Evolutionary conservation across 129 eudicot species (phyloP).

Genomic region (carrot (Daucus carota)): DNA sequence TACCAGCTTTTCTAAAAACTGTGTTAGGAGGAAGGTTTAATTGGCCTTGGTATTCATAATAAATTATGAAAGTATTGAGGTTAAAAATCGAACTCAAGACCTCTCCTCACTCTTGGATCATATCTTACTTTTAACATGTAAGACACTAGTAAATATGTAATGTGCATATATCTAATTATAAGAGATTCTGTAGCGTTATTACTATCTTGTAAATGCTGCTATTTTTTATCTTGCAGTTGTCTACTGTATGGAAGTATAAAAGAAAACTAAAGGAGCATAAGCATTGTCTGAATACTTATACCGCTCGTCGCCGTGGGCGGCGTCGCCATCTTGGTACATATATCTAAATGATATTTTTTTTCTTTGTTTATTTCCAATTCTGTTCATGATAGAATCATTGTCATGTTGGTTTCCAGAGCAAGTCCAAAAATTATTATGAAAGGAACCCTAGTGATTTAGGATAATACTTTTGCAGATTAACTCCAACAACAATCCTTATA

Average conservation of each 20-base stretch:
- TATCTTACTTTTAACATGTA: background rate
- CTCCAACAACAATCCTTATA: no score
- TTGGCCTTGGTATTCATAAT: background rate
- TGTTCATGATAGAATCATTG: background rate
- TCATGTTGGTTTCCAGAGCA: conserved; percentile 4
- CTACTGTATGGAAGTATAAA: conserved; percentile 62
- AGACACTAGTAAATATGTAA: background rate
- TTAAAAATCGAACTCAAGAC: no score
- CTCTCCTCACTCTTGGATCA: background rate
- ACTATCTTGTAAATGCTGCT: background rate
- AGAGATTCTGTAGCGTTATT: background rate
- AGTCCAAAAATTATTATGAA: no score
- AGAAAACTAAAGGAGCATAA: conserved; percentile 55
- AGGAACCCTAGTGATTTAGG: no score
- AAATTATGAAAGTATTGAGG: no score
- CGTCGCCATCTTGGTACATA: conserved; percentile 36
- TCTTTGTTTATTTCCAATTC: background rate
- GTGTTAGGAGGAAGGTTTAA: no score
- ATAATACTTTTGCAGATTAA: no score
- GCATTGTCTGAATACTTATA: conserved; percentile 32
- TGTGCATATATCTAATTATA: background rate
- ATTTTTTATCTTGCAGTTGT: conserved; percentile 37
- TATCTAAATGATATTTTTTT: background rate
- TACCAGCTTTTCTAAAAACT: no score
- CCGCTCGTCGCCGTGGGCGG: background rate